A percentile compares a stretch with the other conserved stretches of the same genome.
These are phyloP conservation scores for Aegilops umbellulata DNA, from an alignment of 176 grass and related monocot genomes.

Conservation along the genomic window DNA sequence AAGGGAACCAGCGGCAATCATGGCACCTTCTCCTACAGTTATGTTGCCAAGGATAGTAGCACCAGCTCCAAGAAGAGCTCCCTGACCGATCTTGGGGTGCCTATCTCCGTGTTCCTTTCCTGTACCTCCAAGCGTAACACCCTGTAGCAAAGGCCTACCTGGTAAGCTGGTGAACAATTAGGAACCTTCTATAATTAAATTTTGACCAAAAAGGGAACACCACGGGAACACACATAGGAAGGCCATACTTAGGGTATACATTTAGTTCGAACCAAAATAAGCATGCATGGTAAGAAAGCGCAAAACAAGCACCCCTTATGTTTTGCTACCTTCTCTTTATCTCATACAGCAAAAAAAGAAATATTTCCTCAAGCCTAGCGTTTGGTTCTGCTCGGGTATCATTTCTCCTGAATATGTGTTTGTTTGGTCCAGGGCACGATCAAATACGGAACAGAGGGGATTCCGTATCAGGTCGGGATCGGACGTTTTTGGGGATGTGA, in stretches of 20 bases:
- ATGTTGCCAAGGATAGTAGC: slow-evolving; percentile 95
- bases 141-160: slow-evolving; percentile 41
- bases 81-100: slow-evolving; percentile 94
- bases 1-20: slow-evolving; percentile 95
- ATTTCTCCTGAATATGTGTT: too few species aligned
- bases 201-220: background rate
- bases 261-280: background rate
- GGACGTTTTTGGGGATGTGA: too few species aligned
- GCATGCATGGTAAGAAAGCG: background rate
- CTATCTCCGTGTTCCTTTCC: slow-evolving; percentile 92
- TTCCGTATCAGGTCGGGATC: too few species aligned
- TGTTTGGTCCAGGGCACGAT: too few species aligned
- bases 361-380: background rate
- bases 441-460: too few species aligned
- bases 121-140: slow-evolving; percentile 97
- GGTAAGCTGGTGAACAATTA: slow-evolving; percentile 18
- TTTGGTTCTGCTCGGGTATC: too few species aligned
- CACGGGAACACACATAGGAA: background rate
- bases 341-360: background rate
- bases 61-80: slow-evolving; percentile 95
- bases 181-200: slow-evolving; percentile 2
- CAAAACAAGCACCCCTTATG: background rate
- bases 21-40: slow-evolving; percentile 86
- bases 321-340: background rate
- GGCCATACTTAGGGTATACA: background rate